phyloP scores from a whole-genome alignment of 1,139 yeast species.

The Arxiozyma bovina region DNA sequence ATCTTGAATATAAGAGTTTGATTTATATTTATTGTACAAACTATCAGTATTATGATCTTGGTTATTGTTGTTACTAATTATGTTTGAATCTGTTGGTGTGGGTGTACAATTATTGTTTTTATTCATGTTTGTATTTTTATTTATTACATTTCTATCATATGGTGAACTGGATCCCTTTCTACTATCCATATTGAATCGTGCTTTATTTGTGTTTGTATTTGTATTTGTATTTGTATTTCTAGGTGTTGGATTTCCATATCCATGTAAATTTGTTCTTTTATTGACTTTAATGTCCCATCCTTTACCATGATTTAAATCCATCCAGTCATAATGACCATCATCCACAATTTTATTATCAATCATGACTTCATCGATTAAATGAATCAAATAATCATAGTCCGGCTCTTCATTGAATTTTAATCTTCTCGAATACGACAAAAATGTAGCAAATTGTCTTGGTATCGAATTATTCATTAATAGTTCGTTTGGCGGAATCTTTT shows the following conservation, averaged over 20 bases:
- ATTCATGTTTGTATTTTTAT: not conserved
- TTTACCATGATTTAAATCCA: constrained; percentile 80
- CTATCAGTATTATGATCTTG: constrained; percentile 8
- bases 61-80: constrained; percentile 5
- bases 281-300: constrained; percentile 85
- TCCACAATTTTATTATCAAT: constrained; percentile 35
- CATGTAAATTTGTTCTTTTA: constrained; percentile 84
- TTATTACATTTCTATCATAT: not conserved
- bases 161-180: not conserved
- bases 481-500: constrained; percentile 48
- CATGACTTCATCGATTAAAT: constrained; percentile 72
- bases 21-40: not conserved
- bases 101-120: not conserved
- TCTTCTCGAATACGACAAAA: constrained; percentile 80
- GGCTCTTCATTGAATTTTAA: constrained; percentile 95
- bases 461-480: constrained; percentile 32
- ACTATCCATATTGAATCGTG: not conserved
- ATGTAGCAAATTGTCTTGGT: constrained; percentile 87
- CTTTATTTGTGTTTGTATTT: not conserved
- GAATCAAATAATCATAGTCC: constrained; percentile 82
- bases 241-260: constrained; percentile 42
- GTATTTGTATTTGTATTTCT: not conserved
- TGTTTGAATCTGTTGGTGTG: not conserved
- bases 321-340: constrained; percentile 92
- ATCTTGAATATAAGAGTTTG: constrained; percentile 12